phyloP scores from a whole-genome alignment of 2,329 filamentous ascomycete species.

The Diaporthe ilicicola region DNA sequence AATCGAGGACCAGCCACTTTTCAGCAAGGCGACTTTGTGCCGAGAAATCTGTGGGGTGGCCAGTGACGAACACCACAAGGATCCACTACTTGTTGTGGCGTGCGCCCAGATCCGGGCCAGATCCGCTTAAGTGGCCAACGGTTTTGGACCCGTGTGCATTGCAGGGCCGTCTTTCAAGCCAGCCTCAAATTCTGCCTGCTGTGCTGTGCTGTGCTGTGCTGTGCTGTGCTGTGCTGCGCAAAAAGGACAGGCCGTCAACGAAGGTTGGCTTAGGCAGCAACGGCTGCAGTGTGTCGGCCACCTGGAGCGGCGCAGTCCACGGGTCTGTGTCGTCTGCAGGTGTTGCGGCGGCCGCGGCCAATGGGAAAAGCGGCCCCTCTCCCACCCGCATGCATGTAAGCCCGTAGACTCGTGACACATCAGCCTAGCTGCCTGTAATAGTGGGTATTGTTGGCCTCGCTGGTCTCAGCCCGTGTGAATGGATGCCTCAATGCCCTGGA shows the following conservation, averaged over 20 bases:
- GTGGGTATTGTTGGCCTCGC: conserved; percentile 20
- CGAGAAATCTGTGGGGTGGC: not conserved
- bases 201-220: too few relatives aligned
- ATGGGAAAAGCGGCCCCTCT: not conserved
- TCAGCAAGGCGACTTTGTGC: not conserved
- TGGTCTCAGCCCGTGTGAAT: conserved; percentile 14
- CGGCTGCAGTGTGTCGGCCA: conserved; percentile 7
- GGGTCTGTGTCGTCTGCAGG: conserved; percentile 15
- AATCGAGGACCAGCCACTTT: not conserved
- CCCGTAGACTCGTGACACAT: conserved; percentile 14
- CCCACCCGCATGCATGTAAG: not conserved
- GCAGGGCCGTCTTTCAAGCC: not conserved
- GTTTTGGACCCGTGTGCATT: not conserved
- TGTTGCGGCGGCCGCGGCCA: not conserved
- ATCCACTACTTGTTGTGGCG: not conserved
- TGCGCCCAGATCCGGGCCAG: not conserved
- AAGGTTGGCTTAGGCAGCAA: conserved; percentile 13
- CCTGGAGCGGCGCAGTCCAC: conserved; percentile 23
- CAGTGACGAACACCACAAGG: not conserved
- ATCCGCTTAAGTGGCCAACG: conserved; percentile 1
- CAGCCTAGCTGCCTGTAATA: not conserved
- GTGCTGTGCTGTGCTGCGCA: too few relatives aligned
- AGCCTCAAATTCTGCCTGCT: conserved; percentile 14
- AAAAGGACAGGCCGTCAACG: not conserved
- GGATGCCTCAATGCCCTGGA: conserved; percentile 20